Percentiles rank a stretch among this genome's conserved stretches.
phyloP scores from a whole-genome alignment of 1,284 basidiomycete species.

The Athelia sp. region DNA sequence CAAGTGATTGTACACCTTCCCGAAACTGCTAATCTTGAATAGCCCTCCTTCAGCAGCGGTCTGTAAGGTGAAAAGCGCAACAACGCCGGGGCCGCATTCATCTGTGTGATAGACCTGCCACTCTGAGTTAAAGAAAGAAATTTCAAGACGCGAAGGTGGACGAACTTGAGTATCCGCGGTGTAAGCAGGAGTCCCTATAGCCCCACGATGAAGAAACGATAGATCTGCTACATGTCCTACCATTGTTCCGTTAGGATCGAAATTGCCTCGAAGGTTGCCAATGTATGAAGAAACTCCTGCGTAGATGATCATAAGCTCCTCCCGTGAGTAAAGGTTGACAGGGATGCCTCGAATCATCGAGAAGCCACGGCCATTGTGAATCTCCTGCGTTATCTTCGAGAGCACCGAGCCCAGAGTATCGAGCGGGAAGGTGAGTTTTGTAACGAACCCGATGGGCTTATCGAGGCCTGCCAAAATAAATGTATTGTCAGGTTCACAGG shows the following conservation, averaged over 20 bases:
- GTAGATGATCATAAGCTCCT: slow-evolving; percentile 30
- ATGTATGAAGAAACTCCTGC: slow-evolving; percentile 39
- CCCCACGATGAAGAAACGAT: slow-evolving; percentile 30
- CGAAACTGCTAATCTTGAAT: slow-evolving; percentile 38
- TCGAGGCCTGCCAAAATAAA: slow-evolving; percentile 2
- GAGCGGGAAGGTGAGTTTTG: slow-evolving; percentile 29
- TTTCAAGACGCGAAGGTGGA: no score
- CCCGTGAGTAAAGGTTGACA: slow-evolving; percentile 28
- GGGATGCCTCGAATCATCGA: slow-evolving; percentile 35
- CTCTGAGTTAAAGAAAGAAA: no score
- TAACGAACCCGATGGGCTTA: slow-evolving; percentile 24
- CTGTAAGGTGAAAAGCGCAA: slow-evolving; percentile 36
- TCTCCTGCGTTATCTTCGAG: slow-evolving; percentile 21
- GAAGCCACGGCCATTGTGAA: slow-evolving; percentile 35
- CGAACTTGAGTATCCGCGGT: slow-evolving; percentile 36
- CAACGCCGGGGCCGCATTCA: slow-evolving; percentile 37
- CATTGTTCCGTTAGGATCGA: slow-evolving; percentile 35
- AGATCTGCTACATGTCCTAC: slow-evolving; percentile 44
- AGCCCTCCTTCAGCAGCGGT: slow-evolving; percentile 36
- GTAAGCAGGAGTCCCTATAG: slow-evolving; percentile 38
- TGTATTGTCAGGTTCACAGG: not conserved
- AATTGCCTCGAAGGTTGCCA: slow-evolving; percentile 33
- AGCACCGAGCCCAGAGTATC: slow-evolving; percentile 27
- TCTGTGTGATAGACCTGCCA: slow-evolving; percentile 38
- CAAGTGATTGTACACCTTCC: slow-evolving; percentile 39